Conservation (phyloP, 129 eudicot genomes). For the Saussurea involucrata region DNA sequence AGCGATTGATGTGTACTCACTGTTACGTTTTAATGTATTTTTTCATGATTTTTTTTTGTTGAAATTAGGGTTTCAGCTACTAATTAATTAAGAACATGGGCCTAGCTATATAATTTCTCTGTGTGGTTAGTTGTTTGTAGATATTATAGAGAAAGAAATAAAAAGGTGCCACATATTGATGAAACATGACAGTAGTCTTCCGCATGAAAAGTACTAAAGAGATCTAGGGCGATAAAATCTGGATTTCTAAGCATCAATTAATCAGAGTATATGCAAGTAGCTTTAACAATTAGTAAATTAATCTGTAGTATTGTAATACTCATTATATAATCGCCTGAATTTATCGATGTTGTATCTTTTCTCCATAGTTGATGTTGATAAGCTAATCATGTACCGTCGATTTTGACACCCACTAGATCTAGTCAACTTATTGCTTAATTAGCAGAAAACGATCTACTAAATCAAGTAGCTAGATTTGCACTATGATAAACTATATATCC, state of each 20-base stretch:
- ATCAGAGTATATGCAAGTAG: background rate
- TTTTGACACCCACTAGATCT: no score
- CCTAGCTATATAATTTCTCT: background rate
- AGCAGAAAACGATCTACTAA: no score
- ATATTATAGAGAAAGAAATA: background rate
- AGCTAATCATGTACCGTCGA: no score
- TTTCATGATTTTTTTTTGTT: background rate
- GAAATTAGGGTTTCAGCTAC: conserved; percentile 16
- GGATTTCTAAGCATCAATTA: background rate
- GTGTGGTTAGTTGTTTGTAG: background rate
- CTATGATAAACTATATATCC: background rate
- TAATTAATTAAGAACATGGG: background rate
- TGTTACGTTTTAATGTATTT: background rate
- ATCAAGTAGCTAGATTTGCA: no score
- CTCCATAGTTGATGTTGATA: no score
- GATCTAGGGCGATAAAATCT: background rate
- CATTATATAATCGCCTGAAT: background rate
- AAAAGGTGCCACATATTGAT: background rate
- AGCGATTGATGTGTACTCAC: conserved; percentile 20
- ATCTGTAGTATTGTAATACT: background rate
- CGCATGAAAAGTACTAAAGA: background rate
- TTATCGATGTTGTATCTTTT: background rate
- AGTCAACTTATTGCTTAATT: no score
- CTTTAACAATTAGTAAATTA: no score
- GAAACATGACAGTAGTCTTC: background rate